Percentiles rank a stretch among this genome's conserved stretches.
Conservation (phyloP, 257 asterid genomes). For the Petunia axillaris region DNA sequence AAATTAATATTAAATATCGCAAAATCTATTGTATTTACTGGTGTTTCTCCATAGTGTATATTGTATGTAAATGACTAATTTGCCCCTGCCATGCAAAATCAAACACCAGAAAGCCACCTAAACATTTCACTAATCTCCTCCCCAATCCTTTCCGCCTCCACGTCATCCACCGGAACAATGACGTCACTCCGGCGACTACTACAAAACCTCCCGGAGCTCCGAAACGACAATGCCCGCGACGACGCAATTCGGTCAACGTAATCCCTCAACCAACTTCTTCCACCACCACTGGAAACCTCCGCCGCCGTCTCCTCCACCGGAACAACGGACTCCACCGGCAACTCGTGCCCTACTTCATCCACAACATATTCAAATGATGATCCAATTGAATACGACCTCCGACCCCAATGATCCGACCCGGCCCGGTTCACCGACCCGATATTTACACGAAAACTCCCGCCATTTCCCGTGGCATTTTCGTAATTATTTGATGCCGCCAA, state of each 20-base stretch:
- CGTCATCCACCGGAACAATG: conserved; percentile 54
- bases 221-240: conserved; percentile 69
- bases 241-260: conserved; percentile 66
- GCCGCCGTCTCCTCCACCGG: too few species aligned
- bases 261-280: conserved; percentile 77
- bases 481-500: conserved; percentile 26
- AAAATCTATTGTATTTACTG: conserved; percentile 12
- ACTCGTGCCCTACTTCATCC: conserved; percentile 56
- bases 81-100: conserved; percentile 43
- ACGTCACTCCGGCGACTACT: conserved; percentile 72
- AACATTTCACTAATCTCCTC: conserved; percentile 86
- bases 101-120: conserved; percentile 86
- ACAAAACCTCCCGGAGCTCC: conserved; percentile 79
- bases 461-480: conserved; percentile 29
- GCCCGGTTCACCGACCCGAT: conserved; percentile 63
- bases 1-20: conserved; percentile 31
- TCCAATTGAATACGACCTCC: conserved; percentile 70
- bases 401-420: conserved; percentile 31
- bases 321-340: not conserved
- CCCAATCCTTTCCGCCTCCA: conserved; percentile 73
- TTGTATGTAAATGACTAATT: conserved; percentile 31
- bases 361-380: conserved; percentile 81
- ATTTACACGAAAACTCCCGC: conserved; percentile 73
- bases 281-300: conserved; percentile 48
- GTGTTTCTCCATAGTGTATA: not conserved